Percentiles rank a stretch among this genome's conserved stretches.
Conservation (phyloP, 495 filamentous ascomycete species). For the Xylaria venustula region DNA sequence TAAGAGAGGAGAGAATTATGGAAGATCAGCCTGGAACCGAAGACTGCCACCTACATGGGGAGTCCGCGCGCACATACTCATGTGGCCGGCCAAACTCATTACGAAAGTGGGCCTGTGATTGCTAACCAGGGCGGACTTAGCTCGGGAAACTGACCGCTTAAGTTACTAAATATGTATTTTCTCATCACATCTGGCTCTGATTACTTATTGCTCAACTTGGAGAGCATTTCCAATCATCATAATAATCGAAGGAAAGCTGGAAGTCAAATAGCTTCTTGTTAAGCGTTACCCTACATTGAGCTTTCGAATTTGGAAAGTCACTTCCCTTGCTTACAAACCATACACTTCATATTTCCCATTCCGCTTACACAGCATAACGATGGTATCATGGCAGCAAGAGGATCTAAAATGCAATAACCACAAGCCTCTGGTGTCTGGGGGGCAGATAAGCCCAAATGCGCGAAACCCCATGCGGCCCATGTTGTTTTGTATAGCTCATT, state of each 20-base stretch:
- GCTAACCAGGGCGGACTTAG: too few species aligned
- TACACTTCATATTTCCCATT: background rate
- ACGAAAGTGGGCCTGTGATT: background rate
- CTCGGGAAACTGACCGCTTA: too few species aligned
- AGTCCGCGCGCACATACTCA: too few species aligned
- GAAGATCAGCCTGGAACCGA: background rate
- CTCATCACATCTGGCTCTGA: too few species aligned
- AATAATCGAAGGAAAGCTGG: too few species aligned
- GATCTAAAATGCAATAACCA: constrained; percentile 5
- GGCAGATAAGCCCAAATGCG: too few species aligned
- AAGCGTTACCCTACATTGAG: constrained; percentile 5
- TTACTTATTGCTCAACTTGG: too few species aligned
- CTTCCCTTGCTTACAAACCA: background rate
- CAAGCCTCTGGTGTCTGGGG: background rate
- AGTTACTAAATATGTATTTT: too few species aligned
- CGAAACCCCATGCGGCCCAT: too few species aligned
- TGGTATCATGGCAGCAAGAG: constrained; percentile 2
- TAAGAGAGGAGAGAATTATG: background rate
- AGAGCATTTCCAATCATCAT: background rate
- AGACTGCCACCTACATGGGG: constrained; percentile 7
- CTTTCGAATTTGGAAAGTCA: background rate
- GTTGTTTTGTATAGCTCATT: constrained; percentile 10
- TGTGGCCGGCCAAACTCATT: constrained; percentile 5
- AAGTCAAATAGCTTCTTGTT: too few species aligned
- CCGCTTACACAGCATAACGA: background rate